These are phyloP conservation scores for Neurospora africana DNA, from an alignment of 495 filamentous ascomycete species.

Conservation along the genomic window DNA sequence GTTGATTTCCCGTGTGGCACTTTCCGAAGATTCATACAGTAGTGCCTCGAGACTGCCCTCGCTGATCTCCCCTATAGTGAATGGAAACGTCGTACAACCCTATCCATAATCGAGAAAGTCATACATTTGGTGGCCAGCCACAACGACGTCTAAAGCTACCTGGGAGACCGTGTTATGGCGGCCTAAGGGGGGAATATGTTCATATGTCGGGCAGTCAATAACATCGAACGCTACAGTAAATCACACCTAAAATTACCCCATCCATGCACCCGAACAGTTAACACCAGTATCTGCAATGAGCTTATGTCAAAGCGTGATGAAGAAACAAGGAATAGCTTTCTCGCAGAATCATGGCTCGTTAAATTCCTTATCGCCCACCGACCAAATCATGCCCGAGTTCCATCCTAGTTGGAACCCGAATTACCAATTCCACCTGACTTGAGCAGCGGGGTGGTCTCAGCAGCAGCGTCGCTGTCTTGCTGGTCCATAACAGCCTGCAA, in stretches of 20 bases:
- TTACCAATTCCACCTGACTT: slow-evolving; percentile 27
- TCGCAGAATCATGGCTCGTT: not conserved
- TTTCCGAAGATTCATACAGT: not conserved
- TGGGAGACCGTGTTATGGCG: not conserved
- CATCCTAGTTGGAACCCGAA: slow-evolving; percentile 16
- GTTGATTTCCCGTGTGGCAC: not conserved
- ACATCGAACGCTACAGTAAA: not conserved
- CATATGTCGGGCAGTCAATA: not conserved
- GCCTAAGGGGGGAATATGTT: not conserved
- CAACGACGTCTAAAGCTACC: not conserved
- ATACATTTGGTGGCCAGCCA: not conserved
- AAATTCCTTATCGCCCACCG: not conserved
- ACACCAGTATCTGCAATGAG: not conserved
- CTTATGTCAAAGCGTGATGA: not conserved
- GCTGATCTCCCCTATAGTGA: not conserved
- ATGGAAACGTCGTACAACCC: not conserved
- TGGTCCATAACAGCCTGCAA: slow-evolving; percentile 29
- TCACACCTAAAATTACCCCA: not conserved
- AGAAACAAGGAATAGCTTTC: not conserved
- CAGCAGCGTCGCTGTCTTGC: slow-evolving; percentile 29
- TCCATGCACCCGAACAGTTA: not conserved
- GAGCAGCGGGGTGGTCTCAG: slow-evolving; percentile 34
- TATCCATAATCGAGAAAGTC: not conserved
- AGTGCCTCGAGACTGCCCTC: not conserved
- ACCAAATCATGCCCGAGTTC: not conserved